Percentiles rank a stretch among this genome's conserved stretches.
Conservation (phyloP, 2,329 filamentous ascomycete species). For the Aureobasidium vineae region DNA sequence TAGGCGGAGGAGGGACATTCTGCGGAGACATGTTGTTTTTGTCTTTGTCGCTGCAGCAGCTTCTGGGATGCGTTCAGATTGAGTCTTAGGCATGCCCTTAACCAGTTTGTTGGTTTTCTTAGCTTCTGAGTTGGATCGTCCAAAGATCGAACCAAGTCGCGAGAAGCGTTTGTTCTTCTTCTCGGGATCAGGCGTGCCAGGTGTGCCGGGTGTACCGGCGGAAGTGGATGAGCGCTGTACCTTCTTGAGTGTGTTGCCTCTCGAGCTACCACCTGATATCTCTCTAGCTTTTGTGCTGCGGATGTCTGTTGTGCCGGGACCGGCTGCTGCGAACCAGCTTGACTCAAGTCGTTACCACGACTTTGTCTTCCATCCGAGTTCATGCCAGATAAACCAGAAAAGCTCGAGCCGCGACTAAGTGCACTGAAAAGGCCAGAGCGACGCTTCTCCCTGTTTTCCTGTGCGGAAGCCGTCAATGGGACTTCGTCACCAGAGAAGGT, state of each 20-base stretch:
- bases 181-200: conserved; percentile 31
- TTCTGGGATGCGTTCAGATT: conserved; percentile 2
- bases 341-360: not conserved
- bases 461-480: conserved; percentile 5
- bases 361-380: conserved; percentile 9
- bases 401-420: conserved; percentile 28
- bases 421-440: conserved; percentile 32
- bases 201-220: conserved; percentile 26
- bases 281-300: conserved; percentile 14
- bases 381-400: conserved; percentile 25
- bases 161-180: conserved; percentile 49
- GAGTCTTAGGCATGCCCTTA: conserved; percentile 11
- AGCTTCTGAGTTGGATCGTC: conserved; percentile 39
- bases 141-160: conserved; percentile 46
- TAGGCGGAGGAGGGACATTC: conserved; percentile 14
- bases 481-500: conserved; percentile 24
- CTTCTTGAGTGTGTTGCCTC: conserved; percentile 35
- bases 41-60: not conserved
- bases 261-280: not conserved
- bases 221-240: conserved; percentile 33
- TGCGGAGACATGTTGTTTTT: conserved; percentile 22
- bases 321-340: not conserved
- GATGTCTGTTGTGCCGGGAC: conserved; percentile 3
- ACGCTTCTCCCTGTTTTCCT: conserved; percentile 29
- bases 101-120: conserved; percentile 32